Conservation (phyloP, 2,329 filamentous ascomycete genomes). For the Xylariaceae sp. region DNA sequence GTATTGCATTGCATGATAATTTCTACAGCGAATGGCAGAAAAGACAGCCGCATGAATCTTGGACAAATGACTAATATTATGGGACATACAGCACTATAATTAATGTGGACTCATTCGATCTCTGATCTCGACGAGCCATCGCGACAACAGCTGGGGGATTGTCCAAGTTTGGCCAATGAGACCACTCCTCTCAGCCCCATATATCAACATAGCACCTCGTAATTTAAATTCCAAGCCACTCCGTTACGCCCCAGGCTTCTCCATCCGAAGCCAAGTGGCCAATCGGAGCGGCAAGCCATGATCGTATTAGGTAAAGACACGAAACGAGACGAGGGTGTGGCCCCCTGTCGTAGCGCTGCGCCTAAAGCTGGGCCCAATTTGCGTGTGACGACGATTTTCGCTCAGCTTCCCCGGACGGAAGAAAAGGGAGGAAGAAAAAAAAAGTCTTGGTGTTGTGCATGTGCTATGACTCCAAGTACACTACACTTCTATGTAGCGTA, state of each 20-base stretch:
- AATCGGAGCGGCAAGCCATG: conserved; percentile 16
- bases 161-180: too few species aligned
- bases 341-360: conserved; percentile 10
- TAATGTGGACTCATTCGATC: conserved; percentile 14
- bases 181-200: too few species aligned
- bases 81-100: too few species aligned
- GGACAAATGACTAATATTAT: background rate
- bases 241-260: background rate
- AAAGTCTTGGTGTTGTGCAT: too few species aligned
- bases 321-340: conserved; percentile 17
- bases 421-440: too few species aligned
- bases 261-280: background rate
- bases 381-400: too few species aligned
- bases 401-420: conserved; percentile 25
- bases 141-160: conserved; percentile 20
- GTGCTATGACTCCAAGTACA: conserved; percentile 14
- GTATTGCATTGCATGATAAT: conserved; percentile 17
- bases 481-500: too few species aligned
- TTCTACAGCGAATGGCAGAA: too few species aligned
- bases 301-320: conserved; percentile 28
- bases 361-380: background rate
- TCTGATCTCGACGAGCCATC: conserved; percentile 10
- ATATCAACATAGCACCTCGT: background rate
- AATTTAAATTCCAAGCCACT: background rate
- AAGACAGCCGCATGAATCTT: too few species aligned